phyloP scores from a whole-genome alignment of 2,329 filamentous ascomycete species.

The Ambrosiella xylebori region DNA sequence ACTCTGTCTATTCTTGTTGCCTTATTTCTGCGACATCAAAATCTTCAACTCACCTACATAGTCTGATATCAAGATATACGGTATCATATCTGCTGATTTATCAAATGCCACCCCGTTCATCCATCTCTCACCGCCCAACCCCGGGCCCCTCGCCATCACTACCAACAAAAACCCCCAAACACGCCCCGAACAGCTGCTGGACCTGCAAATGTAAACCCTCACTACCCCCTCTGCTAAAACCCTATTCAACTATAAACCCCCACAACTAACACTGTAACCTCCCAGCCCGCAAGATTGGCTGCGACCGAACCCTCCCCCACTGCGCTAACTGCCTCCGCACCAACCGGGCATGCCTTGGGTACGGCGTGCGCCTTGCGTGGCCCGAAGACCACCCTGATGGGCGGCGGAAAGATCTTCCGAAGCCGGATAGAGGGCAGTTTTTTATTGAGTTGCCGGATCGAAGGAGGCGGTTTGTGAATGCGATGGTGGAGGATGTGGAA shows the following conservation, averaged over 20 bases:
- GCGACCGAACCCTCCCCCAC: conserved; percentile 25
- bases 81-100: too few species aligned
- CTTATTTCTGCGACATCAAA: neutral
- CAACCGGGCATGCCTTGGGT: conserved; percentile 26
- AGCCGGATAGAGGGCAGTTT: conserved; percentile 18
- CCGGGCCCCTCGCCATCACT: neutral
- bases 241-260: neutral
- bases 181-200: neutral
- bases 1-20: neutral
- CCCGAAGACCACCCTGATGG: conserved; percentile 28
- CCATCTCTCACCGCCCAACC: neutral
- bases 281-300: conserved; percentile 30
- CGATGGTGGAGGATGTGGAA: conserved; percentile 23
- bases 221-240: neutral
- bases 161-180: neutral
- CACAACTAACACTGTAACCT: neutral
- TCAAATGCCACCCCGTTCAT: neutral
- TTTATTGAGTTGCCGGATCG: conserved; percentile 20
- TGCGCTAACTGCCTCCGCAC: conserved; percentile 29
- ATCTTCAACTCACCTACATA: neutral
- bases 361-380: conserved; percentile 29
- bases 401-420: conserved; percentile 20
- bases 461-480: conserved; percentile 18
- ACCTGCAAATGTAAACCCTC: conserved; percentile 6
- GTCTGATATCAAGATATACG: too few species aligned